phyloP scores from a whole-genome alignment of 2,329 filamentous ascomycete genomes.

The Sphaerostilbella broomeana region DNA sequence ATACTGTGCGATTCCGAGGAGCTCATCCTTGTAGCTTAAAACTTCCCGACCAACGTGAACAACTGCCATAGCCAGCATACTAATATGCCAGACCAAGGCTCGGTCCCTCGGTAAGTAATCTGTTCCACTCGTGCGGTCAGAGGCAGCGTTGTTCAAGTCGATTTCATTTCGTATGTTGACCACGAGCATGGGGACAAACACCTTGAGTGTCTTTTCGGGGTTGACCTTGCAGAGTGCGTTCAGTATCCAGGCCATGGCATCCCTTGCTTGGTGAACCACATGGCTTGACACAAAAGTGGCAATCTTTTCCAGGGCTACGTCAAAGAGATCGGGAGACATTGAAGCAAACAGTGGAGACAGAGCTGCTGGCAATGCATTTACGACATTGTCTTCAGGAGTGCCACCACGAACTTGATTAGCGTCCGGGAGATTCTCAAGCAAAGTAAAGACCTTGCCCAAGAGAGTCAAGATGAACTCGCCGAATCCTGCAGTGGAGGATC shows the following conservation, averaged over 20 bases:
- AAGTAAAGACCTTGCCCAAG: conserved; percentile 87
- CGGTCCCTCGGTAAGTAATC: conserved; percentile 90
- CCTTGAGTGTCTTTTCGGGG: conserved; percentile 84
- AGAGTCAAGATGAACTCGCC: conserved; percentile 88
- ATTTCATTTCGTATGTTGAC: conserved; percentile 94
- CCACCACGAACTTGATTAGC: conserved; percentile 79
- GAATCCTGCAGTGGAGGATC: conserved; percentile 90
- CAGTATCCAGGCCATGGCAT: conserved; percentile 98
- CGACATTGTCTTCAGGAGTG: conserved; percentile 92
- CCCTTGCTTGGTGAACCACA: conserved; percentile 91
- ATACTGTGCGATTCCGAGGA: conserved; percentile 85
- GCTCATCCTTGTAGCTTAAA: conserved; percentile 77
- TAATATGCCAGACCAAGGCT: conserved; percentile 92
- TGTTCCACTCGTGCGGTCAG: conserved; percentile 84
- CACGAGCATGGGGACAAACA: conserved; percentile 84
- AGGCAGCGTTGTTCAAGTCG: conserved; percentile 91
- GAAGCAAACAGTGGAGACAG: conserved; percentile 86
- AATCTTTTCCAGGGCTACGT: conserved; percentile 85
- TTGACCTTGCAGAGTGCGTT: conserved; percentile 95
- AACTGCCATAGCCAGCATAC: conserved; percentile 95
- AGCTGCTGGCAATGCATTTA: conserved; percentile 88
- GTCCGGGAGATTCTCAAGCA: conserved; percentile 92
- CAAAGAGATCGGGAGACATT: conserved; percentile 87
- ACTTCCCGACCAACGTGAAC: conserved; percentile 92
- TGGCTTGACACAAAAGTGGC: conserved; percentile 86